Conservation (phyloP, 2,329 filamentous ascomycete species). For the Trichoderma brevicompactum region DNA sequence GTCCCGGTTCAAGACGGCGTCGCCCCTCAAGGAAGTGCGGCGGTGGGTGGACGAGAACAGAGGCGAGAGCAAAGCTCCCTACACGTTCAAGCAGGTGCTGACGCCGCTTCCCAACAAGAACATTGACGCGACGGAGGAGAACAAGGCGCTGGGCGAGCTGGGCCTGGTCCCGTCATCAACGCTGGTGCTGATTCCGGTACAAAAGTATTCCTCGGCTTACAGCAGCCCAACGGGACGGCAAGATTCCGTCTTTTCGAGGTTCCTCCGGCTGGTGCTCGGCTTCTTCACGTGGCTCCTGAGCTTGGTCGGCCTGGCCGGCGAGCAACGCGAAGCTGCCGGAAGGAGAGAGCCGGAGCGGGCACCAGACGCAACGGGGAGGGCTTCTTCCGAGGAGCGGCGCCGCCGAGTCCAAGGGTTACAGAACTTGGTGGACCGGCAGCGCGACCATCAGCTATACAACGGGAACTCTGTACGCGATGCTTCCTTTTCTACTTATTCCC, state of each 20-base stretch:
- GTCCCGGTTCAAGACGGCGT: conserved; percentile 67
- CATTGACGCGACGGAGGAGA: conserved; percentile 77
- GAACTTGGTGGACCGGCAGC: conserved; percentile 57
- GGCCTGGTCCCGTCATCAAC: conserved; percentile 80
- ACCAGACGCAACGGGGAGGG: conserved; percentile 24
- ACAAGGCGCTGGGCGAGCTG: conserved; percentile 67
- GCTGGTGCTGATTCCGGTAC: conserved; percentile 76
- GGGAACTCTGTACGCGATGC: conserved; percentile 74
- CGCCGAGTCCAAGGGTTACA: conserved; percentile 38
- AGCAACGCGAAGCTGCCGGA: conserved; percentile 17
- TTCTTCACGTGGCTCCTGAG: conserved; percentile 46
- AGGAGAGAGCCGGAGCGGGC: conserved; percentile 5
- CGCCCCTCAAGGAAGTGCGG: conserved; percentile 71
- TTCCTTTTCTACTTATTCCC: too few species aligned
- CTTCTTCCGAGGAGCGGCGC: conserved; percentile 34
- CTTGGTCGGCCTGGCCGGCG: conserved; percentile 38
- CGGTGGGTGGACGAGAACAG: conserved; percentile 74
- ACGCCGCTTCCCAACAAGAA: conserved; percentile 75
- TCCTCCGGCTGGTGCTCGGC: conserved; percentile 40
- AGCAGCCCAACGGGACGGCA: conserved; percentile 33
- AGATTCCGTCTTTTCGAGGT: conserved; percentile 36
- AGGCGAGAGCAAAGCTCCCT: conserved; percentile 64
- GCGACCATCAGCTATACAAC: conserved; percentile 80
- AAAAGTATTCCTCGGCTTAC: conserved; percentile 51
- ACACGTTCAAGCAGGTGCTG: conserved; percentile 82